Conservation (phyloP, 371 early-diverging fungal species). For the Mucor ambiguus region DNA sequence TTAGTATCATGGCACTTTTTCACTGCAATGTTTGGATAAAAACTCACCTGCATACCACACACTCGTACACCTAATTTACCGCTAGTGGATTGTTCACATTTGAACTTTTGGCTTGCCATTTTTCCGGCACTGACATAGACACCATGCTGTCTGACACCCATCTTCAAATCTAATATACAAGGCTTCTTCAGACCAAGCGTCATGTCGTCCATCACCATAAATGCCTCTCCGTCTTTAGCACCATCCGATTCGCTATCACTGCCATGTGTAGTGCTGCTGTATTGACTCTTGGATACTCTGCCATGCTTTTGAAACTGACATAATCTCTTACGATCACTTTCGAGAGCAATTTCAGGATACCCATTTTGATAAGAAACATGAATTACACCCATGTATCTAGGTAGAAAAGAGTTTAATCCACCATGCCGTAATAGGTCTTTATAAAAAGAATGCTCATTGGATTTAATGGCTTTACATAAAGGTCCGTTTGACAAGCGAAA, state of each 20-base stretch:
- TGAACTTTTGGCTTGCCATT: slow-evolving; percentile 77
- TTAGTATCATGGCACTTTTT: neutral
- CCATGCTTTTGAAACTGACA: slow-evolving; percentile 47
- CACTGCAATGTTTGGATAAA: neutral
- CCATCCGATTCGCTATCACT: slow-evolving; percentile 21
- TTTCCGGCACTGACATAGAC: slow-evolving; percentile 81
- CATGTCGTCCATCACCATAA: slow-evolving; percentile 89
- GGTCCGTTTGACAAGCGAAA: slow-evolving; percentile 28
- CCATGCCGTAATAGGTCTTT: slow-evolving; percentile 20
- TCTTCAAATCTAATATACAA: slow-evolving; percentile 93
- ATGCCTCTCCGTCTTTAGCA: slow-evolving; percentile 58
- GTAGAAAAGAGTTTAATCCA: slow-evolving; percentile 19
- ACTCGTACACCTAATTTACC: slow-evolving; percentile 87
- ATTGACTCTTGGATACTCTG: neutral
- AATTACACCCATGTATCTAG: slow-evolving; percentile 30
- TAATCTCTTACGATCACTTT: slow-evolving; percentile 70
- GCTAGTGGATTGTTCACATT: slow-evolving; percentile 88
- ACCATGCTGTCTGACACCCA: slow-evolving; percentile 96
- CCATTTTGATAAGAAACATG: slow-evolving; percentile 22
- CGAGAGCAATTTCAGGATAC: slow-evolving; percentile 65
- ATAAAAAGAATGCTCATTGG: slow-evolving; percentile 28
- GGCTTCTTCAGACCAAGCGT: slow-evolving; percentile 81
- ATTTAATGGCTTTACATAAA: slow-evolving; percentile 33
- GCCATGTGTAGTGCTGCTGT: neutral
- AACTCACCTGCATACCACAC: slow-evolving; percentile 92